Evolutionary conservation across 2,329 filamentous ascomycete species (phyloP).

Genomic region (Helotiales sp.): DNA sequence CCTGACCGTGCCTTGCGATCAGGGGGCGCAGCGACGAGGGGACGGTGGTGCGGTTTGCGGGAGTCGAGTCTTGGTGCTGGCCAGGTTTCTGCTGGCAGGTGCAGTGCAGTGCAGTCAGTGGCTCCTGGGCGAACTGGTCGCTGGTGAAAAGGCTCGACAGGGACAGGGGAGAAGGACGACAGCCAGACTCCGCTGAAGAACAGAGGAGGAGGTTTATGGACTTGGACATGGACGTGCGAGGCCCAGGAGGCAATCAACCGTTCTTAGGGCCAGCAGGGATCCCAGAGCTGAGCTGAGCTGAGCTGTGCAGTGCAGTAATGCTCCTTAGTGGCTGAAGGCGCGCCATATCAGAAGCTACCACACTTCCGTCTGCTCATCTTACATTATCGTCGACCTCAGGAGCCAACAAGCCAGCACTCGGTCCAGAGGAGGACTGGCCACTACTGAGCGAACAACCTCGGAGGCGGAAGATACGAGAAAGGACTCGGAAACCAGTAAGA

Average conservation of each 20-base stretch:
- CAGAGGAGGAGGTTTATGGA: background rate
- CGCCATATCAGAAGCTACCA: background rate
- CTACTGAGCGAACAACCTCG: too few species aligned
- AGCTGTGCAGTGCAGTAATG: background rate
- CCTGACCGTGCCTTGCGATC: constrained; percentile 1
- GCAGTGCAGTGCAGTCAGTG: background rate
- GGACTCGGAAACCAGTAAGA: too few species aligned
- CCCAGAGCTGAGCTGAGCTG: background rate
- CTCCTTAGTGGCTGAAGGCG: too few species aligned
- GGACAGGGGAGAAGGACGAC: background rate
- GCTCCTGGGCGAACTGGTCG: background rate
- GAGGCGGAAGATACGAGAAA: background rate
- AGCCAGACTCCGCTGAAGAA: background rate
- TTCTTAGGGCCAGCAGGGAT: background rate
- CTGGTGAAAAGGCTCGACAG: background rate
- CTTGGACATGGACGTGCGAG: too few species aligned
- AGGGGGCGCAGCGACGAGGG: background rate
- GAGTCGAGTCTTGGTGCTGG: background rate
- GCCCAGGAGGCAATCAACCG: background rate
- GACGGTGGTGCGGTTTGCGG: background rate
- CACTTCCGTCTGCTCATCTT: background rate
- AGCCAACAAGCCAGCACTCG: too few species aligned
- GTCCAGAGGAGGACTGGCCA: too few species aligned
- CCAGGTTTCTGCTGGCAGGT: background rate
- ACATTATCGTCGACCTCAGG: too few species aligned